Evolutionary conservation across 2,329 filamentous ascomycete genomes (phyloP), one percentile per base, ranked within the genome.

Genomic region (Monilinia laxa): DNA sequence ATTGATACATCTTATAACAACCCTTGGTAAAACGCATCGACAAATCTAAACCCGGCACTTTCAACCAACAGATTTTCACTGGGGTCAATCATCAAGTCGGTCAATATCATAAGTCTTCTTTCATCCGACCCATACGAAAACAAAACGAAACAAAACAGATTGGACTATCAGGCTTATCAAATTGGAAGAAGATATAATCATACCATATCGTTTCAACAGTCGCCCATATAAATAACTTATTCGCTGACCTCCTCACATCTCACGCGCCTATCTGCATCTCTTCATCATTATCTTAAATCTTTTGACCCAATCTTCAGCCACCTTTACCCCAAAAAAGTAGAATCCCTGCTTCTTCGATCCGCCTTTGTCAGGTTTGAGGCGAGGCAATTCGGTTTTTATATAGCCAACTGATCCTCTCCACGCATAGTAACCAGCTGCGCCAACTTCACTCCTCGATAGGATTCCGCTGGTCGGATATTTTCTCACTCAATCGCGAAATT

Each of bases 401-500:
- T 65, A 65, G 56, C 64, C 55, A 62, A 53, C 64, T 62, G 64
- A 65, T 65, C 64, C 64, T 65, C 64, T 62, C 45, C 54, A 59
- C 63, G 54, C 42, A 65, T 25, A 52, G 63, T 62, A 60, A 62
- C 47, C 56, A 60, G 64, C 64, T 62, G 64, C 64, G 64, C 64
- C 64, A 65, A 62, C 64, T 35, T 65, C 45, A 25, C 51, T 65
- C 64, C 23, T 25, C 47, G 40, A 60, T 25, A 65, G 64, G 64
- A 65, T 65, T 65, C 64, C 64, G 64, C 64, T 45, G 64, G 64
- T 45, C 64, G 64, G 64, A 65, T 60, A 31, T 60, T 62, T 65
- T 65, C 64, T 65, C 55, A 62, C 64, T 45, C 64, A 31, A 53
- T 65, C 45, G 25, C 64, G 54, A 65, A 65, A 65, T 65, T 65